Evolutionary conservation across 495 filamentous ascomycete genomes (phyloP).

Genomic region (Annulohypoxylon maeteangense): DNA sequence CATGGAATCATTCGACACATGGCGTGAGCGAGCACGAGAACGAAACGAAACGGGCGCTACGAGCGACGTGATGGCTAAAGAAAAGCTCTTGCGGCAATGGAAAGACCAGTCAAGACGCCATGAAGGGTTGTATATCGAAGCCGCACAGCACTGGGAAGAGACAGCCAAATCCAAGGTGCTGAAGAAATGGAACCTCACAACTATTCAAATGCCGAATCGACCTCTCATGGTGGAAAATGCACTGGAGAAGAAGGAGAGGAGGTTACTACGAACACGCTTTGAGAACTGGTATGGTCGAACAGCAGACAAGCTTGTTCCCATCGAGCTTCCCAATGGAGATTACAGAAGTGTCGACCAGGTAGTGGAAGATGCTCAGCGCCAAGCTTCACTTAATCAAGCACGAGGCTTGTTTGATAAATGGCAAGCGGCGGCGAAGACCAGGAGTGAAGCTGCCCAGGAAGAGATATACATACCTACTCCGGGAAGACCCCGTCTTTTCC

Average conservation of each 20-base stretch:
- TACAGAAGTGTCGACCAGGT: conserved; percentile 43
- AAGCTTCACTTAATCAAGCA: conserved; percentile 37
- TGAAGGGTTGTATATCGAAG: conserved; percentile 32
- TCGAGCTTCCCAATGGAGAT: conserved; percentile 39
- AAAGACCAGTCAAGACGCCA: conserved; percentile 31
- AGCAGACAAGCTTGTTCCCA: conserved; percentile 50
- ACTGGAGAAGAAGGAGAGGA: conserved; percentile 59
- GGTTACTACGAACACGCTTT: conserved; percentile 66
- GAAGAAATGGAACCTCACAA: conserved; percentile 61
- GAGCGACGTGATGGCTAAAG: conserved; percentile 51
- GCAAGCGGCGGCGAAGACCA: conserved; percentile 29
- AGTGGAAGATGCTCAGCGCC: conserved; percentile 42
- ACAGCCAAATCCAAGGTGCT: conserved; percentile 64
- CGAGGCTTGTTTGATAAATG: conserved; percentile 38
- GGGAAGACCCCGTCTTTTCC: conserved; percentile 43
- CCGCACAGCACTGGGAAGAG: conserved; percentile 40
- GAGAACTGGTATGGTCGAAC: conserved; percentile 67
- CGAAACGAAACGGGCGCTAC: conserved; percentile 24
- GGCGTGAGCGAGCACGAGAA: conserved; percentile 52
- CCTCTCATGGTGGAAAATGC: conserved; percentile 50
- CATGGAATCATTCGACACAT: conserved; percentile 55
- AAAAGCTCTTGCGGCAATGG: conserved; percentile 45
- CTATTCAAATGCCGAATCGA: conserved; percentile 49
- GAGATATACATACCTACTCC: conserved; percentile 44
- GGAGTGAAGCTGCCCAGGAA: conserved; percentile 15